Percentiles rank a stretch among this genome's conserved stretches.
Evolutionary conservation across 306 rosid species (phyloP).

Genomic region (Fagus crenata): DNA sequence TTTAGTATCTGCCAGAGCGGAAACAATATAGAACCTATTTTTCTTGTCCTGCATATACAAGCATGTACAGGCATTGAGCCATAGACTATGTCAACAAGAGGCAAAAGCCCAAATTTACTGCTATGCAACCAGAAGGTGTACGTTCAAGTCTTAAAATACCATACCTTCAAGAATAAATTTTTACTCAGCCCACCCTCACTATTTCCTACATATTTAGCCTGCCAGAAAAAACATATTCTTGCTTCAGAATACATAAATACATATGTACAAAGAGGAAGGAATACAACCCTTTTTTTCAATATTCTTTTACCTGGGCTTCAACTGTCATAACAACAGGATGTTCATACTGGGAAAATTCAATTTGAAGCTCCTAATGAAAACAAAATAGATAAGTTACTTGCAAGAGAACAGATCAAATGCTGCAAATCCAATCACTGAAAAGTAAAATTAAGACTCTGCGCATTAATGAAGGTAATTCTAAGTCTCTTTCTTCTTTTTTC

Average conservation of each 20-base stretch:
- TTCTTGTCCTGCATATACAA: conserved; percentile 79
- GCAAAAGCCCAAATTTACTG: neutral
- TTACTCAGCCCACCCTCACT: conserved; percentile 70
- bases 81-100: conserved; percentile 2
- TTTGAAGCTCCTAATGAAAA: conserved; percentile 64
- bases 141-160: neutral
- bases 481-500: too few relatives aligned
- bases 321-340: conserved; percentile 91
- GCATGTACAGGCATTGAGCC: conserved; percentile 24
- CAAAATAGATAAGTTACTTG: conserved; percentile 22
- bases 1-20: conserved; percentile 77
- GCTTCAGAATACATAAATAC: conserved; percentile 26
- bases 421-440: neutral
- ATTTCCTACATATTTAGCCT: conserved; percentile 83
- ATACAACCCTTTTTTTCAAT: neutral
- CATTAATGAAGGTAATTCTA: neutral
- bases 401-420: neutral
- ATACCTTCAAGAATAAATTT: conserved; percentile 86
- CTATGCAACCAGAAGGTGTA: neutral
- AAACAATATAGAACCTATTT: conserved; percentile 74
- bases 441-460: neutral
- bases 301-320: conserved; percentile 77
- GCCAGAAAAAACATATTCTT: conserved; percentile 30
- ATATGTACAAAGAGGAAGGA: neutral
- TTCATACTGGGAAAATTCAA: conserved; percentile 66